phyloP scores from a whole-genome alignment of 768 basidiomycete genomes.

The Fomitopsis serialis region DNA sequence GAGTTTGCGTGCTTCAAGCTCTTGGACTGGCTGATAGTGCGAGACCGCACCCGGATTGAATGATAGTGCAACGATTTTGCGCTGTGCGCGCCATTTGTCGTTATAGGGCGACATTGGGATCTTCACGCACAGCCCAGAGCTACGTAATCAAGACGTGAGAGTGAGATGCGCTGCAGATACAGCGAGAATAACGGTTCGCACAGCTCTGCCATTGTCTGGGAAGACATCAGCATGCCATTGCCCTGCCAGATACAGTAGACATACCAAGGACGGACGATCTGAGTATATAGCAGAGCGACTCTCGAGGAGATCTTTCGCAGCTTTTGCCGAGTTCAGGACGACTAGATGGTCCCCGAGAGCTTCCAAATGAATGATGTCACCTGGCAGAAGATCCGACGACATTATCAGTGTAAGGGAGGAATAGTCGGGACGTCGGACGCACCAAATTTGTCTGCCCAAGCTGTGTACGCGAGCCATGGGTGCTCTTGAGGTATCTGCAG shows the following conservation, averaged over 20 bases:
- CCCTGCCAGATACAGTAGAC: neutral
- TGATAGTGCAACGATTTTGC: neutral
- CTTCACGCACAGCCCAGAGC: neutral
- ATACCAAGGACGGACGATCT: conserved; percentile 20
- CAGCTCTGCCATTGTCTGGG: conserved; percentile 1
- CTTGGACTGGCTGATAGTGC: neutral
- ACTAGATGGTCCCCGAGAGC: conserved; percentile 22
- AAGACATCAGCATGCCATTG: neutral
- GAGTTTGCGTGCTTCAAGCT: neutral
- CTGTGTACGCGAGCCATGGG: conserved; percentile 8
- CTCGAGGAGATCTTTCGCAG: conserved; percentile 35
- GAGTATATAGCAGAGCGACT: conserved; percentile 35
- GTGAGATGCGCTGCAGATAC: too few relatives aligned
- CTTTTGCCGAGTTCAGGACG: conserved; percentile 30
- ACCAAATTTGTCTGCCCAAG: conserved; percentile 7
- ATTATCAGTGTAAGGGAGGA: neutral
- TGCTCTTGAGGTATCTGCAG: conserved; percentile 6
- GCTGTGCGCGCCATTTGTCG: neutral
- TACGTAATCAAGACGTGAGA: neutral
- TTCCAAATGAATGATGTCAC: conserved; percentile 14
- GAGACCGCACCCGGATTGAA: neutral
- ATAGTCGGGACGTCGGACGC: neutral
- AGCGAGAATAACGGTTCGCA: neutral
- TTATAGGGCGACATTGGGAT: neutral
- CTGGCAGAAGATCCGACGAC: conserved; percentile 6